phyloP scores from a whole-genome alignment of 1,139 yeast genomes.

The Geotrichum australiense region DNA sequence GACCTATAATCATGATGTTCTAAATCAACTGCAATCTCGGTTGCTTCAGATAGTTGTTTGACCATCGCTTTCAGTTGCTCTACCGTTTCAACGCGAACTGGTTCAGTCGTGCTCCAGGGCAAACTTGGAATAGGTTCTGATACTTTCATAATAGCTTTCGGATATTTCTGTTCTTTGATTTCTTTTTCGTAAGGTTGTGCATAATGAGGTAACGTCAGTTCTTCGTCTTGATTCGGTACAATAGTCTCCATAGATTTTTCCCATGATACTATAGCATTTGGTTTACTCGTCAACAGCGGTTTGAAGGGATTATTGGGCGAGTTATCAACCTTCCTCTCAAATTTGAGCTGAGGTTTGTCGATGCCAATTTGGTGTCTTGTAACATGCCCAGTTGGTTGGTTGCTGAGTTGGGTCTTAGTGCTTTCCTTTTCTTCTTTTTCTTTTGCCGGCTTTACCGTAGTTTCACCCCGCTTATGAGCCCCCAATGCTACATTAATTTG shows the following conservation, averaged over 20 bases:
- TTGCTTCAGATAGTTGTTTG: slow-evolving; percentile 41
- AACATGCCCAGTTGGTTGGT: slow-evolving; percentile 21
- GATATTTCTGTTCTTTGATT: slow-evolving; percentile 65
- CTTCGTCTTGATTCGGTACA: slow-evolving; percentile 17
- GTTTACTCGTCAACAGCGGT: slow-evolving; percentile 66
- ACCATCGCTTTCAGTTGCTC: slow-evolving; percentile 52
- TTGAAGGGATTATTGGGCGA: slow-evolving; percentile 63
- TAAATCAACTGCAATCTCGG: slow-evolving; percentile 87
- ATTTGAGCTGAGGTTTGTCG: slow-evolving; percentile 66
- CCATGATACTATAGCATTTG: slow-evolving; percentile 54
- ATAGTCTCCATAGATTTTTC: slow-evolving; percentile 44
- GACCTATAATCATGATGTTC: slow-evolving; percentile 95
- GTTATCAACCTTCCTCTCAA: slow-evolving; percentile 58
- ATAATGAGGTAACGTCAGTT: slow-evolving; percentile 50
- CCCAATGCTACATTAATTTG: slow-evolving; percentile 64
- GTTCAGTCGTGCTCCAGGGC: slow-evolving; percentile 60
- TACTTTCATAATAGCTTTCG: slow-evolving; percentile 45
- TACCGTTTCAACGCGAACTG: slow-evolving; percentile 64
- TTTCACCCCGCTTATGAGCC: slow-evolving; percentile 21
- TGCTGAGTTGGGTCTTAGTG: slow-evolving; percentile 48
- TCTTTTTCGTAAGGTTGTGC: slow-evolving; percentile 80
- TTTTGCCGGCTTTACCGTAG: neutral
- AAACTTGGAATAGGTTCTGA: slow-evolving; percentile 49
- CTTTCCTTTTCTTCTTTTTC: slow-evolving; percentile 24
- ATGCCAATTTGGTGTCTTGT: slow-evolving; percentile 29